Evolutionary conservation across 2,329 filamentous ascomycete species (phyloP).

Genomic region (Phyllosticta citribraziliensis): DNA sequence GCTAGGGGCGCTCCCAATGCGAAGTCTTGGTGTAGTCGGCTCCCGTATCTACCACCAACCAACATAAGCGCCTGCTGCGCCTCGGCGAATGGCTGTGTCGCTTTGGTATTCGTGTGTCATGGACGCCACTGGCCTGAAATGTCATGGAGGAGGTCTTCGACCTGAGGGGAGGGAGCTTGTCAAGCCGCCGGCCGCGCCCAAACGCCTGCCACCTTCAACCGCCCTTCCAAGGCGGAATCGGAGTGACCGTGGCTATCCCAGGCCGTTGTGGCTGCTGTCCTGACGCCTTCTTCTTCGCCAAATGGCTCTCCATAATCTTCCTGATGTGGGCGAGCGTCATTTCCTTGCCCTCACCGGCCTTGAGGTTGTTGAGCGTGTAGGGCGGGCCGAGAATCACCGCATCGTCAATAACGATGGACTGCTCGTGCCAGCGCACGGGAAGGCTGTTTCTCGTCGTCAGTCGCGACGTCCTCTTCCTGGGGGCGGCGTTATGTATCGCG

Average conservation of each 20-base stretch:
- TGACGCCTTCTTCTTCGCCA: slow-evolving; percentile 31
- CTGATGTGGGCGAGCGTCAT: slow-evolving; percentile 33
- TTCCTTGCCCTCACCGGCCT: slow-evolving; percentile 33
- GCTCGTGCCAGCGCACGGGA: slow-evolving; percentile 50
- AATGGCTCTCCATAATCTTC: slow-evolving; percentile 37
- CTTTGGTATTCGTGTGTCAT: too few species aligned
- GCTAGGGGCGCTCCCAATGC: too few species aligned
- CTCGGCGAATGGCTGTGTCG: too few species aligned
- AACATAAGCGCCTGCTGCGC: too few species aligned
- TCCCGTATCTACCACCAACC: too few species aligned
- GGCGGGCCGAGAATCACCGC: slow-evolving; percentile 49
- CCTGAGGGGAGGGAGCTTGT: too few species aligned
- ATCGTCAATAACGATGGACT: slow-evolving; percentile 51
- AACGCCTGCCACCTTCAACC: slow-evolving; percentile 10
- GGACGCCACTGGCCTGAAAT: too few species aligned
- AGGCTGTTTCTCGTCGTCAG: slow-evolving; percentile 23
- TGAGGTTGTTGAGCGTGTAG: slow-evolving; percentile 48
- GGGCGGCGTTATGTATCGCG: too few species aligned
- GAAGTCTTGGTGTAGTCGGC: too few species aligned
- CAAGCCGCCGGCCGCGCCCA: background rate
- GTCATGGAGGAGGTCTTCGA: too few species aligned
- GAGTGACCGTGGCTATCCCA: slow-evolving; percentile 14
- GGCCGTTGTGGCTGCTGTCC: slow-evolving; percentile 5
- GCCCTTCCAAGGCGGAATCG: slow-evolving; percentile 15
- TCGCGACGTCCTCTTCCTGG: too few species aligned